These are phyloP conservation scores for Diplodia seriata DNA, from an alignment of 2,329 filamentous ascomycete species.

Conservation along the genomic window DNA sequence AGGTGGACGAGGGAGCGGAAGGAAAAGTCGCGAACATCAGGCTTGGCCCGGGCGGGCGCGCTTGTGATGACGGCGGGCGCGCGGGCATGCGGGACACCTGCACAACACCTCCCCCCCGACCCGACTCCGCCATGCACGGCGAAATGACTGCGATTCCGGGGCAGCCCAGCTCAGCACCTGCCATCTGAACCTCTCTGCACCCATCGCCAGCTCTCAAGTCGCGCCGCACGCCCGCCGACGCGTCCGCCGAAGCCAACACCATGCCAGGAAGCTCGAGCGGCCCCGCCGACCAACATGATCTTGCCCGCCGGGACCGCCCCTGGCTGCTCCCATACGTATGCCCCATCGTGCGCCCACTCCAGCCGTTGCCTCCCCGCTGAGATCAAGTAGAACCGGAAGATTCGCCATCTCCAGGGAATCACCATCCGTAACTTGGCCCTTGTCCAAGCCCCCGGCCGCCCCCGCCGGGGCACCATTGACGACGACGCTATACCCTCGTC, in stretches of 20 bases:
- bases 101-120: slow-evolving; percentile 10
- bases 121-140: slow-evolving; percentile 15
- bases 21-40: slow-evolving; percentile 28
- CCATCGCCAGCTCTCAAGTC: neutral
- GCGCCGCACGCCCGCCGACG: neutral
- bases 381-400: slow-evolving; percentile 74
- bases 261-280: slow-evolving; percentile 25
- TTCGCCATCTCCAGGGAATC: slow-evolving; percentile 86
- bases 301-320: slow-evolving; percentile 44
- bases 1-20: neutral
- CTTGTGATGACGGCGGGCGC: slow-evolving; percentile 26
- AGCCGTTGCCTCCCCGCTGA: neutral
- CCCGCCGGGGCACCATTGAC: slow-evolving; percentile 70
- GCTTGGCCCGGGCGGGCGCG: slow-evolving; percentile 30
- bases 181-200: neutral
- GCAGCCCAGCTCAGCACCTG: neutral
- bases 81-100: slow-evolving; percentile 17
- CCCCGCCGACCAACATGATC: slow-evolving; percentile 14
- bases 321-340: slow-evolving; percentile 49
- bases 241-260: slow-evolving; percentile 2
- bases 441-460: slow-evolving; percentile 57
- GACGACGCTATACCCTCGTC: slow-evolving; percentile 75
- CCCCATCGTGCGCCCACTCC: neutral
- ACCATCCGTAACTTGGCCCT: slow-evolving; percentile 86
- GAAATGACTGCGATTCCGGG: slow-evolving; percentile 5